Evolutionary conservation across 2,329 filamentous ascomycete species (phyloP).

Genomic region (Dryadomyces quercivorus): DNA sequence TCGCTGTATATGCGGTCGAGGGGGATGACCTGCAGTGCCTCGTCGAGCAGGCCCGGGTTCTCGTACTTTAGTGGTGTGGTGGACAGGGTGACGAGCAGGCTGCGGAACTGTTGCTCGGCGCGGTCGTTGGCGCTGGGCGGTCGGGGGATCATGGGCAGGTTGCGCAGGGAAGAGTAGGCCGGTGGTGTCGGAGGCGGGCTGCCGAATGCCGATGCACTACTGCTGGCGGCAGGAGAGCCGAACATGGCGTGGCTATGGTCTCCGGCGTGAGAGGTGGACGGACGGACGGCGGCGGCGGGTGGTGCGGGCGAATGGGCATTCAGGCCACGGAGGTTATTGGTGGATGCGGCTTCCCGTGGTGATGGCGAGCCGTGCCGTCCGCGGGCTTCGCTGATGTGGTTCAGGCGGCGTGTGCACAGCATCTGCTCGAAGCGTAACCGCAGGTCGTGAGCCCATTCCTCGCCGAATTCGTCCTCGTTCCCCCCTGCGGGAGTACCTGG

Average conservation of each 20-base stretch:
- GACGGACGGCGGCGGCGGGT: conserved; percentile 22
- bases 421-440: conserved; percentile 77
- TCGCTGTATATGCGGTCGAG: conserved; percentile 86
- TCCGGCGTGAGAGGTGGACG: conserved; percentile 33
- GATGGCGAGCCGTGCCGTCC: conserved; percentile 46
- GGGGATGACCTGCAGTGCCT: conserved; percentile 76
- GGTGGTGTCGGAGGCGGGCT: conserved; percentile 23
- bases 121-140: conserved; percentile 57
- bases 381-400: conserved; percentile 60
- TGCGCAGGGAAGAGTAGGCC: conserved; percentile 35
- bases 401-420: conserved; percentile 76
- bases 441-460: conserved; percentile 67
- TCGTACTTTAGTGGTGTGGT: conserved; percentile 88
- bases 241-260: conserved; percentile 11
- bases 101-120: conserved; percentile 60
- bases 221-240: neutral
- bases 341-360: conserved; percentile 37
- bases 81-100: conserved; percentile 73
- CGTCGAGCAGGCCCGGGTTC: conserved; percentile 87
- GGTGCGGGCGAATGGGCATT: conserved; percentile 18
- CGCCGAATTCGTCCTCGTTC: conserved; percentile 40
- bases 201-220: neutral
- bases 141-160: conserved; percentile 51
- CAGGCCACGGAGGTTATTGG: conserved; percentile 31
- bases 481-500: conserved; percentile 11